These are phyloP conservation scores for Aspergillus versicolor DNA, from an alignment of 2,329 filamentous ascomycete genomes.

Conservation along the genomic window DNA sequence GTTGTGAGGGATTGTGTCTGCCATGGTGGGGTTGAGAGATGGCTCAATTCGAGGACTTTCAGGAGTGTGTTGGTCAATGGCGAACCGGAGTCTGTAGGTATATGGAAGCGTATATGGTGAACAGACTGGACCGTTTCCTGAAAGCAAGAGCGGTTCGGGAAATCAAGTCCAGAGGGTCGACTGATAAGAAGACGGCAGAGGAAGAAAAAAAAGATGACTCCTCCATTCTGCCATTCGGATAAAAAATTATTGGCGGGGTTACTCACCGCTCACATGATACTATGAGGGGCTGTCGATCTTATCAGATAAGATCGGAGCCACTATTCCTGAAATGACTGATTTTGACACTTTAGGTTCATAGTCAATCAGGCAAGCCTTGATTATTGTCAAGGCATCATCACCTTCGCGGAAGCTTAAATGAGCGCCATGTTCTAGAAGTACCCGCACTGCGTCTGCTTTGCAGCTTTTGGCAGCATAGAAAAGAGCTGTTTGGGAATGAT, in stretches of 20 bases:
- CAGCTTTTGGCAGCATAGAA: too few species aligned
- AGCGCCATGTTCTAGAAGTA: too few species aligned
- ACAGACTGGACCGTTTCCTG: background rate
- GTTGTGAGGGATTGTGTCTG: slow-evolving; percentile 22
- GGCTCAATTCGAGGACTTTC: background rate
- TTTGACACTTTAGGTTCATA: background rate
- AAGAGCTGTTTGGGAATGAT: too few species aligned
- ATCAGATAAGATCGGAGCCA: slow-evolving; percentile 10
- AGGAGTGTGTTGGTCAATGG: background rate
- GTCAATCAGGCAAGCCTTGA: background rate
- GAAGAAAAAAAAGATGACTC: slow-evolving; percentile 10
- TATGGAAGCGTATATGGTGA: background rate
- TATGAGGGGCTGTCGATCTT: slow-evolving; percentile 7
- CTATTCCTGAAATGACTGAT: background rate
- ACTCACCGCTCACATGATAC: slow-evolving; percentile 5
- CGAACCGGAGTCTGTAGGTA: background rate
- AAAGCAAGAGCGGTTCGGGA: slow-evolving; percentile 3
- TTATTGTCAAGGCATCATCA: background rate
- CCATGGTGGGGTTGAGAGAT: slow-evolving; percentile 14
- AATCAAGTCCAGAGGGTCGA: slow-evolving; percentile 5
- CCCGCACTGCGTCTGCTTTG: too few species aligned
- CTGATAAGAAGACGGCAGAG: slow-evolving; percentile 8
- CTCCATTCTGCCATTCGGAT: slow-evolving; percentile 3
- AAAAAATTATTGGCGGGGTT: slow-evolving; percentile 2
- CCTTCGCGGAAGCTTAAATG: too few species aligned